Evolutionary conservation across 306 rosid genomes (phyloP), one percentile per base, ranked within the genome.

Genomic region (Medicago lupulina): DNA sequence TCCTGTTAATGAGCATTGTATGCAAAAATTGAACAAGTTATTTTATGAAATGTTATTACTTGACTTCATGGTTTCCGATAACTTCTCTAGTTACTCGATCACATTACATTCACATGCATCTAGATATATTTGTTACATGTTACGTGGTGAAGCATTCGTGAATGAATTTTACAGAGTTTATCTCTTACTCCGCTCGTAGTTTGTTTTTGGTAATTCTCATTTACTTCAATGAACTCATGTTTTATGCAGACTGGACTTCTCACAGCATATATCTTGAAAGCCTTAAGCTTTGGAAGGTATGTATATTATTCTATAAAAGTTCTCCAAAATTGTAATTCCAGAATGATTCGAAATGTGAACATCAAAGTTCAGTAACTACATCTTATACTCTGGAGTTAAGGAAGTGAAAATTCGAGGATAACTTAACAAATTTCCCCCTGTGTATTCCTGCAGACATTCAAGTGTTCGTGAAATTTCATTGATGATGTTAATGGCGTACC

Each of bases 401-500:
- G 9, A 59, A 18, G 65, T 16, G 23, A 16, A 59, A 55, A 11
- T 61, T 75, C 65, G 34, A 62, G 51, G 8, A 18, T 44, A 67
- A 23, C 10, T 47, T 75, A 46, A 44, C 3, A 50, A 68, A 41
- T 61, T 60, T 77, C 1, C 17, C 78, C 68, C 78, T 76, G 19
- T 18, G 4, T 75, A 57, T 74, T 28, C 41, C 58, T 84, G 66
- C 91, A 94, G 98, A 73, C 96, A 92, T 83, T 87, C 97, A 50
- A 92, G 93, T 82, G 85, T 92, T 40, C 92, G 98, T 0, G 97
- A 94, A 86, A 84, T 92, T 75, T 51, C 98, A 11, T 2, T 94
- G 82, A 88, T 87, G 96, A 81, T 94, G 64, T 81, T 94, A 80
- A 90, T 89, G 97, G 93, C 98, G n/a, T 92, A 94, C 76, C 85